Base-by-base conservation (phyloP, 257 asterid genomes). In the Echites panduratus region DNA sequence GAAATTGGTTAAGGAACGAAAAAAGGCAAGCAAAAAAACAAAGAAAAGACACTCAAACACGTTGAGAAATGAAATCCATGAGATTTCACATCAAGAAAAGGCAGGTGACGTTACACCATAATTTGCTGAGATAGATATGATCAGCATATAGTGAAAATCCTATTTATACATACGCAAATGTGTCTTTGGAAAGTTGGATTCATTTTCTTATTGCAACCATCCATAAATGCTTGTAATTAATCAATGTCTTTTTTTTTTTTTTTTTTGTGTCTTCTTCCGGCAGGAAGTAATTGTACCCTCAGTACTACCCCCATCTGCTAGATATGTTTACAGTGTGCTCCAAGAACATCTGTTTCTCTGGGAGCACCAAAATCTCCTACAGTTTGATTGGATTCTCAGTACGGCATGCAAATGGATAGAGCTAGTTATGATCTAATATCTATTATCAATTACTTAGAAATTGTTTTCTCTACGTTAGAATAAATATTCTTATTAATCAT, bases 1-100 rank as follows among this genome's bases (percentile, higher is more conserved):
- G 2, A 9, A 57, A 24, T 54, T 8, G n/a, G 61, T 49, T 49
- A 14, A 0, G 2, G 27, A n/a, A 54, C 2, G 14, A 7, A 54
- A 22, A 54, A 3, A 20, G 16, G 16, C 12, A 49, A 12, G 19
- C 20, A n/a, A 54, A 24, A 22, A 14, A 24, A 56, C 44, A 22
- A 22, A 22, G 13, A 24, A 57, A 57, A 9, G 35, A 22, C 3
- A 59, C 14, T 12, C 16, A 32, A 27, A 59, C 40, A 59, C n/a
- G 20, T 27, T 59, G n/a, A 59, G 13, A 29, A 32, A 32, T 32
- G 11, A 29, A 27, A 63, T 24, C 26, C 19, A 17, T 63, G 47
- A 63, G 12, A 20, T 16, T 63, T 63, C 68, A 63, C 48, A 63
- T 63, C 68, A 63, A 63, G 68, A 63, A 63, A 63, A 35, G 47